phyloP scores from a whole-genome alignment of 2,329 filamentous ascomycete species.

The Dactylellina sp. region DNA sequence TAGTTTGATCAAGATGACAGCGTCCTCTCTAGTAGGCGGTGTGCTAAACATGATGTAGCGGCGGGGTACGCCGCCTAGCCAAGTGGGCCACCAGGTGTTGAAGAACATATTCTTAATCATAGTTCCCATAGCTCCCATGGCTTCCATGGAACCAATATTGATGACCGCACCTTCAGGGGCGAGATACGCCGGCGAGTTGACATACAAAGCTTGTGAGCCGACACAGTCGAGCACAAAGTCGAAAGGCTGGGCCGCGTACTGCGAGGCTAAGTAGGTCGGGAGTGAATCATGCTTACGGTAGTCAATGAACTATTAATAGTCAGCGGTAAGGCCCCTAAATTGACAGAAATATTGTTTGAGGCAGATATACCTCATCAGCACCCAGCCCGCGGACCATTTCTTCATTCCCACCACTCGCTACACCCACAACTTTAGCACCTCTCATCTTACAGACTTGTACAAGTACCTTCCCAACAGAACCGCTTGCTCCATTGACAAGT shows the following conservation, averaged over 20 bases:
- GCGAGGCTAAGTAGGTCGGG: slow-evolving; percentile 24
- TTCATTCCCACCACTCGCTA: slow-evolving; percentile 37
- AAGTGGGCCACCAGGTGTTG: slow-evolving; percentile 41
- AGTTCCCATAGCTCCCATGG: background rate
- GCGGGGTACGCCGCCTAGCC: slow-evolving; percentile 38
- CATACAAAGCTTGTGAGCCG: slow-evolving; percentile 37
- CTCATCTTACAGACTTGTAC: slow-evolving; percentile 37
- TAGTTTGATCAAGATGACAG: slow-evolving; percentile 17
- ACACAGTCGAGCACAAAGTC: slow-evolving; percentile 42
- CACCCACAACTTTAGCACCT: slow-evolving; percentile 25
- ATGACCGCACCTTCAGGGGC: slow-evolving; percentile 25
- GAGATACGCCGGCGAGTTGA: slow-evolving; percentile 41
- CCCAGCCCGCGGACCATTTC: slow-evolving; percentile 40
- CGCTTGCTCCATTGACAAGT: slow-evolving; percentile 41
- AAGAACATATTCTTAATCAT: slow-evolving; percentile 31
- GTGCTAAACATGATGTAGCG: slow-evolving; percentile 46
- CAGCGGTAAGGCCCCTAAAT: background rate
- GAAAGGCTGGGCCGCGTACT: slow-evolving; percentile 34
- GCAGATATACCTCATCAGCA: slow-evolving; percentile 27
- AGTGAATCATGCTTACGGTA: slow-evolving; percentile 9
- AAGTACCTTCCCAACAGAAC: slow-evolving; percentile 26
- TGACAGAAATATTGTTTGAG: too few species aligned
- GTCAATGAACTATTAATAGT: slow-evolving; percentile 4
- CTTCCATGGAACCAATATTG: slow-evolving; percentile 33
- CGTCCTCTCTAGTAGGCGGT: slow-evolving; percentile 25